Conservation (phyloP, 768 basidiomycete species). For the Boletus pseudo-olivaceus region DNA sequence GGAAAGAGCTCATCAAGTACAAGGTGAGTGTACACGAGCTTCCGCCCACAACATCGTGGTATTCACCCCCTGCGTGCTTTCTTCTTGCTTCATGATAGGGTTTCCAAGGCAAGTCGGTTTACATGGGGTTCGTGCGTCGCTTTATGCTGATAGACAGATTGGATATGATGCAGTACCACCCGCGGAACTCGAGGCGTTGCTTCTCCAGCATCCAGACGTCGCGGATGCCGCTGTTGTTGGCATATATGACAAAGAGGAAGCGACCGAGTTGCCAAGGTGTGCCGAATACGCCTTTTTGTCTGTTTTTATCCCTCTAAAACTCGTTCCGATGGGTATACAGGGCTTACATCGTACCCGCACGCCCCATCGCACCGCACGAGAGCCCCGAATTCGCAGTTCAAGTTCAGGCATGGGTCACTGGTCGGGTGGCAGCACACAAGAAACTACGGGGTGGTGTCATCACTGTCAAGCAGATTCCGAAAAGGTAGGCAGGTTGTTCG, state of each 20-base stretch:
- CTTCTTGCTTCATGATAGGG: slow-evolving; percentile 39
- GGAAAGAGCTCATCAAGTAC: slow-evolving; percentile 76
- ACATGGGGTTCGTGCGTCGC: background rate
- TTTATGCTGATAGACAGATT: background rate
- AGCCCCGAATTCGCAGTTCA: slow-evolving; percentile 37
- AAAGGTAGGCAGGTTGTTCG: slow-evolving; percentile 18
- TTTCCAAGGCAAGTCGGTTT: slow-evolving; percentile 57
- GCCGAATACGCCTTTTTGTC: background rate
- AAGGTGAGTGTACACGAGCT: slow-evolving; percentile 37
- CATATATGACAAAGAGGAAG: slow-evolving; percentile 58
- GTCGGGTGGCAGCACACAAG: slow-evolving; percentile 74
- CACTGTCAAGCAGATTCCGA: slow-evolving; percentile 45
- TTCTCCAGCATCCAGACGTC: slow-evolving; percentile 71
- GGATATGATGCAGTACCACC: slow-evolving; percentile 58
- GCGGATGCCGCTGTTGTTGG: slow-evolving; percentile 84
- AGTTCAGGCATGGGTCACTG: slow-evolving; percentile 64
- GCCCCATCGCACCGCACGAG: slow-evolving; percentile 18
- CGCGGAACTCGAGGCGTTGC: slow-evolving; percentile 77
- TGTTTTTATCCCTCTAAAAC: background rate
- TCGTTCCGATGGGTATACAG: slow-evolving; percentile 28
- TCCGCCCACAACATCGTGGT: background rate
- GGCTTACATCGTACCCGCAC: slow-evolving; percentile 50
- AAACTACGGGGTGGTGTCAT: slow-evolving; percentile 72
- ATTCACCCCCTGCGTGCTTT: background rate
- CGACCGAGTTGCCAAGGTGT: slow-evolving; percentile 78